Conservation (phyloP, 768 basidiomycete genomes). For the Russula emetica region DNA sequence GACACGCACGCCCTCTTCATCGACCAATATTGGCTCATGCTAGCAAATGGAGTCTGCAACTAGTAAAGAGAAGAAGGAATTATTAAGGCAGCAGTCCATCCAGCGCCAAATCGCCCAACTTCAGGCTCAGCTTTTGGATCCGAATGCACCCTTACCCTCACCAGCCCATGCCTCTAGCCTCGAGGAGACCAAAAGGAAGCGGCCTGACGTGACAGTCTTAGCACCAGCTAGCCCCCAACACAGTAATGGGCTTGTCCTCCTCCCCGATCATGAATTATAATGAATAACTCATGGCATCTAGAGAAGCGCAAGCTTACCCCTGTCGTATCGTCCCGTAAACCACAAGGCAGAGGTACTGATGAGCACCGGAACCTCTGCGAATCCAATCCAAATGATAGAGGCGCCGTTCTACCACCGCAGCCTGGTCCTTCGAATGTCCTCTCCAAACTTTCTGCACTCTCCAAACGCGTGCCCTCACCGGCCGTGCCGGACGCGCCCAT, state of each 20-base stretch:
- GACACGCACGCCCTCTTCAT: neutral
- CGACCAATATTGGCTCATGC: neutral
- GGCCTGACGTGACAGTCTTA: conserved; percentile 37
- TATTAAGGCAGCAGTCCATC: conserved; percentile 46
- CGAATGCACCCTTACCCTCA: conserved; percentile 30
- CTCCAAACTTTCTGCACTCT: conserved; percentile 45
- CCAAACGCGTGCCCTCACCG: conserved; percentile 22
- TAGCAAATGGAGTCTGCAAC: conserved; percentile 53
- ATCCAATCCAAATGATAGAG: neutral
- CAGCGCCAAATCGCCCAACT: conserved; percentile 51
- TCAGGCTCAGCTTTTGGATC: conserved; percentile 48
- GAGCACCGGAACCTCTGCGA: neutral
- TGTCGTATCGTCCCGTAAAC: neutral
- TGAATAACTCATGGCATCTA: conserved; percentile 20
- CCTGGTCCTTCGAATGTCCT: conserved; percentile 52
- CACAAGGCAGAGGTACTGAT: neutral
- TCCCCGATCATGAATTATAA: neutral
- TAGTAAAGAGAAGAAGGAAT: conserved; percentile 39
- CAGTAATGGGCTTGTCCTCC: conserved; percentile 42
- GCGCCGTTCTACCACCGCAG: conserved; percentile 25
- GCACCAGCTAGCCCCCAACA: conserved; percentile 65
- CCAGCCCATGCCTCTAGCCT: conserved; percentile 27
- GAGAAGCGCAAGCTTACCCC: conserved; percentile 45
- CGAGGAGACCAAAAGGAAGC: conserved; percentile 48
- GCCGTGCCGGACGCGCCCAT: neutral